Base-by-base conservation (phyloP, 169 alveolate genomes). In the Cryptosporidium tyzzeri region DNA sequence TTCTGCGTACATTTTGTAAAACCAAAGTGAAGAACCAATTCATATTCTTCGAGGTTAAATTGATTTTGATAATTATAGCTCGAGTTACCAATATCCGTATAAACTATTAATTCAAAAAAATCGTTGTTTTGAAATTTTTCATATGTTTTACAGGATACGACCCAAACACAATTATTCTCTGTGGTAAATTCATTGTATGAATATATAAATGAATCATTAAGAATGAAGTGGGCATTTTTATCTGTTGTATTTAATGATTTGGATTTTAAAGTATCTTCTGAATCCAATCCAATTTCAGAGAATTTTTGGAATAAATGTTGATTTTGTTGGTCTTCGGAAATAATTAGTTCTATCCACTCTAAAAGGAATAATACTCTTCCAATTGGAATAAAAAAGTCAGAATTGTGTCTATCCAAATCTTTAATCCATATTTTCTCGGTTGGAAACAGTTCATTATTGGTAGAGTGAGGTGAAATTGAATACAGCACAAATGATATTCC, bases 301-400 rank as follows among this genome's bases (percentile, higher is more conserved):
- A n/a, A 9, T 55, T 55, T 10, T n/a, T 55, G 29, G 7, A 23
- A 55, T 16, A 55, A 21, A 3, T 48, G 55, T 3, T 48, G 55
- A 16, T 2, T 14, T 9, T 3, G 21, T 23, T 58, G 14, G 62
- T 80, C 65, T 14, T 67, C 39, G 14, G 33, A 31, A 62, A 80
- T 29, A 58, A 80, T 65, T 6, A 37, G 12, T 12, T 80, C 37
- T 18, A 80, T 31, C 73, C 55, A 80, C 7, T 65, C 51, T 53
- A 80, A 44, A 6, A 65, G 12, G 29, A 62, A 23, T 16, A 80
- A 62, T 0, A 62, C 80, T 7, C 33, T 44, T n/a, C 89, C 75
- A 61, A 80, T 65, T 37, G 89, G 89, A 39, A 80, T 33, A 65
- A 80, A 80, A 59, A 80, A 80, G 31, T 80, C 75, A 7, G 67